phyloP scores from a whole-genome alignment of 179 eudicot species.

The Patellifolia procumbens region DNA sequence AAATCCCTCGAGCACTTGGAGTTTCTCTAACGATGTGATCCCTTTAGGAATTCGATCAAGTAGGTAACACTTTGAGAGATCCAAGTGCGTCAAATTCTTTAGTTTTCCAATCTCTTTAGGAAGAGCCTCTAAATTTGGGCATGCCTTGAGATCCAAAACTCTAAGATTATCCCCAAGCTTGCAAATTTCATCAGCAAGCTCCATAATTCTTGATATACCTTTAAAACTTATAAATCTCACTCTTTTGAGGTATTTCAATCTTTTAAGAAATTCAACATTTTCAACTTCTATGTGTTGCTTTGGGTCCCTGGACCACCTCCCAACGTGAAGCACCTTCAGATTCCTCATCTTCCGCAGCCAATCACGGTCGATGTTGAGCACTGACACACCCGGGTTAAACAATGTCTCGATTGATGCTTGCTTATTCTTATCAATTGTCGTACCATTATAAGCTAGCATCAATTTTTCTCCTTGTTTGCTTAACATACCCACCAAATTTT shows the following conservation, averaged over 20 bases:
- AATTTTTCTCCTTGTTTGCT: neutral
- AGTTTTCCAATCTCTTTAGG: conserved; percentile 2
- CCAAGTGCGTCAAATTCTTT: conserved; percentile 14
- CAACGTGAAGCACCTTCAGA: conserved; percentile 7
- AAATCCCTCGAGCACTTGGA: conserved; percentile 13
- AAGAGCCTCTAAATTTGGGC: neutral
- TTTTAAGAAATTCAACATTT: neutral
- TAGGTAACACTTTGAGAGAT: conserved; percentile 1
- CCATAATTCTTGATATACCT: conserved; percentile 5
- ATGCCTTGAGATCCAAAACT: conserved; percentile 6
- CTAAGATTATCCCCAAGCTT: neutral
- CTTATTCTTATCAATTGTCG: neutral
- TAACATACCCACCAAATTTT: neutral
- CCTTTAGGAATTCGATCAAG: conserved; percentile 4
- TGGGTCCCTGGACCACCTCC: conserved; percentile 1
- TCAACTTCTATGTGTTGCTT: neutral
- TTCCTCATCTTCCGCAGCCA: neutral
- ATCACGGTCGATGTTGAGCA: no score
- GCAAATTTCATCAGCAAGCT: conserved; percentile 5
- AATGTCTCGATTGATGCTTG: neutral
- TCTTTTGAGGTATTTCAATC: neutral
- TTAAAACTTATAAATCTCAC: neutral
- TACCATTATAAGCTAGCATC: neutral
- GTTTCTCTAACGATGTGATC: neutral
- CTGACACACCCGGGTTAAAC: neutral